phyloP scores from a whole-genome alignment of 495 filamentous ascomycete species.

The Acidomyces sp. region DNA sequence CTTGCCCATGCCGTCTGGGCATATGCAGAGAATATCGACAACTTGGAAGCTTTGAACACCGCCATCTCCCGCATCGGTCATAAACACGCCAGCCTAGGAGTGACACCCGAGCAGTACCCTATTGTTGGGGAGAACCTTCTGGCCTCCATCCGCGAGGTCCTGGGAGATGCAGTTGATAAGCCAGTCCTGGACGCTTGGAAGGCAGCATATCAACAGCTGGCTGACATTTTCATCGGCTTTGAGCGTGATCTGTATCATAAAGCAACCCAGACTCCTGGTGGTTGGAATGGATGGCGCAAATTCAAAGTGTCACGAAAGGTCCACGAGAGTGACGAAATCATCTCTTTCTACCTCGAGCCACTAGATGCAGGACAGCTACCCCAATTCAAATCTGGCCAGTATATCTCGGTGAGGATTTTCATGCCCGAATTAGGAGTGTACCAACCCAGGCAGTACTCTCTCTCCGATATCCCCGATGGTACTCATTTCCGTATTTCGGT shows the following conservation, averaged over 20 bases:
- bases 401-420: slow-evolving; percentile 47
- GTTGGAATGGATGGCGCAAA: slow-evolving; percentile 52
- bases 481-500: slow-evolving; percentile 59
- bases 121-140: slow-evolving; percentile 57
- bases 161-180: slow-evolving; percentile 52
- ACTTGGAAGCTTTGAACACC: slow-evolving; percentile 45
- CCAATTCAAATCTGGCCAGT: slow-evolving; percentile 53
- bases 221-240: slow-evolving; percentile 52
- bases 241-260: slow-evolving; percentile 48
- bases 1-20: slow-evolving; percentile 54
- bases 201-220: slow-evolving; percentile 57
- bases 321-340: slow-evolving; percentile 6
- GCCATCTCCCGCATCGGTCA: slow-evolving; percentile 62
- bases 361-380: slow-evolving; percentile 49
- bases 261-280: no score
- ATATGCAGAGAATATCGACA: slow-evolving; percentile 59
- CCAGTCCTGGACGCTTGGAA: slow-evolving; percentile 58
- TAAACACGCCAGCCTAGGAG: slow-evolving; percentile 61
- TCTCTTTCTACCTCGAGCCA: slow-evolving; percentile 43
- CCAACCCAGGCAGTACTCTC: slow-evolving; percentile 62
- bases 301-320: slow-evolving; percentile 47
- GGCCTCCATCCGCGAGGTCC: slow-evolving; percentile 51
- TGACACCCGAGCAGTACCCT: slow-evolving; percentile 53
- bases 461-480: slow-evolving; percentile 45
- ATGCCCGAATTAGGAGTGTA: slow-evolving; percentile 44